phyloP scores from a whole-genome alignment of 1,284 basidiomycete genomes.

The Rhizopogon hawkerae region DNA sequence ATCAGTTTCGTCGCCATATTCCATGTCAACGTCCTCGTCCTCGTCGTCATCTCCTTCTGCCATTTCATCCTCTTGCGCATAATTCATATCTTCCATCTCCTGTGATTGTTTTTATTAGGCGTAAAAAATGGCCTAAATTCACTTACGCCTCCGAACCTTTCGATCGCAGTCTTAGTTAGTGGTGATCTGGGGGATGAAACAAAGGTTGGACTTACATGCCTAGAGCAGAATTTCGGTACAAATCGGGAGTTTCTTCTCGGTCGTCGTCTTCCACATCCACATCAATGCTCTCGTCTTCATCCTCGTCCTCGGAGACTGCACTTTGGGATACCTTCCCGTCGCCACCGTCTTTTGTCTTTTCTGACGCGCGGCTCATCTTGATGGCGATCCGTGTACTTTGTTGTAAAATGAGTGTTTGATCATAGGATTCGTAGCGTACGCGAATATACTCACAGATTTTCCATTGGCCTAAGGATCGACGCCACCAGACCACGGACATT shows the following conservation, averaged over 20 bases:
- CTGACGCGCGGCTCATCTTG: constrained; percentile 84
- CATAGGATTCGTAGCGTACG: background rate
- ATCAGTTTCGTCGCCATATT: constrained; percentile 73
- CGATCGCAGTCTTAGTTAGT: background rate
- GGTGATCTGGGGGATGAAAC: background rate
- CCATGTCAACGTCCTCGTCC: constrained; percentile 81
- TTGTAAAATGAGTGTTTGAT: constrained; percentile 6
- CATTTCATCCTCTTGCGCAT: constrained; percentile 66
- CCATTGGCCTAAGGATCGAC: constrained; percentile 82
- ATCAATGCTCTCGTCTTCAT: constrained; percentile 56
- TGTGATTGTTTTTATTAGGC: constrained; percentile 25
- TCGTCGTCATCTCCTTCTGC: constrained; percentile 75
- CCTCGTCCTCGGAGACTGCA: constrained; percentile 35
- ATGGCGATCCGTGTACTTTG: constrained; percentile 88
- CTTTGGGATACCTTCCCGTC: constrained; percentile 39
- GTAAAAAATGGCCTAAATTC: constrained; percentile 1
- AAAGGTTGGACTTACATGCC: constrained; percentile 66
- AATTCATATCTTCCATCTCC: constrained; percentile 78
- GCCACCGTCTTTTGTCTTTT: constrained; percentile 56
- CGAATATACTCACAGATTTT: constrained; percentile 63
- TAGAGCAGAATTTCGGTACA: constrained; percentile 94
- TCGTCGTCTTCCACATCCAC: constrained; percentile 36
- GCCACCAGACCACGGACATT: constrained; percentile 81
- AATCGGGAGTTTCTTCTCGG: constrained; percentile 81
- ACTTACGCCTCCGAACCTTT: constrained; percentile 74